Evolutionary conservation across 257 asterid genomes (phyloP), one percentile per base, ranked within the genome.

Genomic region (Vinca minor): DNA sequence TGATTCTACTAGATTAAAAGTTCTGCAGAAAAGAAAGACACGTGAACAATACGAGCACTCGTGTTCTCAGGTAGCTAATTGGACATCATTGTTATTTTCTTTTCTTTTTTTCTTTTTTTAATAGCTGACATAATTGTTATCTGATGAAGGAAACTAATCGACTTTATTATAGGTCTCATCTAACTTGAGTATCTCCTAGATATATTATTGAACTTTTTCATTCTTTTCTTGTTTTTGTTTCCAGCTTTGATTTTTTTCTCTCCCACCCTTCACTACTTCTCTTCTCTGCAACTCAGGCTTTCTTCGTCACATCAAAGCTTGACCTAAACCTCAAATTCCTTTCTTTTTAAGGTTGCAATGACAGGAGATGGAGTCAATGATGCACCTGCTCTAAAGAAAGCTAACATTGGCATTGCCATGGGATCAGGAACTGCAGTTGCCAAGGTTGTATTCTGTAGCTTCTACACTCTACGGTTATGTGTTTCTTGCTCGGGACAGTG

Each of bases 381-480:
- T 80, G 99, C 99, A 72, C 99, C 99, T 74, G 99, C 99, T 39
- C 73, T 93, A 64, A 93, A 87, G 86, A 93, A 89, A 81, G 99
- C 99, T 15, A 85, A 93, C 75, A 93, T 93, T 46, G 99, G 99
- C 63, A 81, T 93, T 80, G 95, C 99, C 79, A 93, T 93, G 99
- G 99, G 99, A 71, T 89, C 97, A 31, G 99, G 99, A 82, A 93
- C 99, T 73, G 99, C 97, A 36, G 99, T 93, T 73, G 96, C 99
- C 3, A 93, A 93, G 97, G 98, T 93, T 74, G 42, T 56, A 20
- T 31, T 36, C 29, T 63, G 53, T 13, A 15, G 67, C 69, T 46
- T 44, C 36, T 69, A 58, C 25, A 20, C 18, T 56, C 41, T 56
- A 17, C 32, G 13, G 8, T 7, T 31, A n/a, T n/a, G n/a, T n/a